Evolutionary conservation across 2,329 filamentous ascomycete genomes (phyloP), one percentile per base, ranked within the genome.

Genomic region (Curvularia sp.): DNA sequence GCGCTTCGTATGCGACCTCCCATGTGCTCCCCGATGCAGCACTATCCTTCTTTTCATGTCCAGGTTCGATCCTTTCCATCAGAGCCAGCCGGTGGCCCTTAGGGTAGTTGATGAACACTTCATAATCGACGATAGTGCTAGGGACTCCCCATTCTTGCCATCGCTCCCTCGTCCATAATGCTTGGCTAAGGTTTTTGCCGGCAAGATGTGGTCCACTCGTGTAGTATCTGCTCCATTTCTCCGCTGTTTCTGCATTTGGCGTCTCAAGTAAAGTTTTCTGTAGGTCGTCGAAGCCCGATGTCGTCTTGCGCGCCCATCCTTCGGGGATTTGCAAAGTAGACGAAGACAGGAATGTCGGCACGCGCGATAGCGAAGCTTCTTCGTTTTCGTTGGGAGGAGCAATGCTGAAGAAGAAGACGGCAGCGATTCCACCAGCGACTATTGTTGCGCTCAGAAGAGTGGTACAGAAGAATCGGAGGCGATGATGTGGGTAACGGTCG

Each of bases 1-100:
- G 88, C 0, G 93, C 94, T 72, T 93, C 88, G 70, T 89, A 96
- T n/a, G 85, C 83, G 28, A 93, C 83, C 52, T 85, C 83, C 82
- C 86, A 89, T 15, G 63, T 57, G 3, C 74, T 67, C 26, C 74
- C 68, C 66, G 77, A 72, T 49, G 60, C 5, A 61, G 69, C 26
- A 67, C 8, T 42, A n/a, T 52, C 51, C 8, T n/a, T 47, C 18
- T 54, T 55, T 15, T 57, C 42, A 82, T 85, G 69, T 86, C 81
- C 60, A 89, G 91, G 92, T 57, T 73, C 63, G 54, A 15, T 62
- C 66, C 75, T 72, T 60, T 81, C 75, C 51, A 83, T 66, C 26
- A 80, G 63, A 9, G 80, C 81, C 57, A 84, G 66, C 15, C 81
- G 75, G 58, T 83, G 81, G 44, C 78, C 78, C 20, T 78, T 66